Evolutionary conservation across 2,329 filamentous ascomycete species (phyloP), one percentile per base, ranked within the genome.

Genomic region (Zymoseptoria tritici): DNA sequence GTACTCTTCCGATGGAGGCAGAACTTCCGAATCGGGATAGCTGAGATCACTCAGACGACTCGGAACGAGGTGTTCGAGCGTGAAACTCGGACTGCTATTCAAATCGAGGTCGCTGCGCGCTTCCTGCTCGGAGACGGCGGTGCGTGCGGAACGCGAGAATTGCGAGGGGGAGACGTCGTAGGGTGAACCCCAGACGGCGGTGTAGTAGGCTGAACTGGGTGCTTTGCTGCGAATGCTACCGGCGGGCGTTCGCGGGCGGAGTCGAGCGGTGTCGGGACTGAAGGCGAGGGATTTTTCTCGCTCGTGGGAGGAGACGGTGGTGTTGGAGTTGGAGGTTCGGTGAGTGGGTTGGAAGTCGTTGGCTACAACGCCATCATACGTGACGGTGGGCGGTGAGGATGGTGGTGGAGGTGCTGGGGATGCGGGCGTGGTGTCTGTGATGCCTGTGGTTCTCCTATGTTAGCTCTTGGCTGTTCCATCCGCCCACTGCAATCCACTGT

Each of bases 161-260:
- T 73, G 62, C 26, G 70, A 87, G 11, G 81, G 78, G 49, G 87
- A 82, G 62, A 81, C 82, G 58, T 89, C 86, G 76, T 96, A 96
- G 21, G 92, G 92, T 57, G 91, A 96, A 59, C 92, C 92, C 91
- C 92, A 96, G 73, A 88, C 92, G 54, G 91, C 88, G 53, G 90
- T 94, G 70, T 84, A 72, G 64, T 73, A 74, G 19, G 71, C 70
- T 2, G 71, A 72, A 50, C 64, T 64, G 56, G 67, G 65, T 54
- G 72, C 70, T 59, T 61, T 66, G 58, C 67, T 68, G 49, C 62
- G 58, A 5, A 62, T 56, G 57, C 65, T 70, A 7, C 64, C 68
- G 21, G 70, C 68, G 21, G 70, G 70, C 22, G 70, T 71, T n/a
- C 66, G 62, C 20, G 69, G 69, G n/a, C 64, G 64, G n/a, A 64